Evolutionary conservation across 345 rosid species (phyloP).

Genomic region (Firmiana major): DNA sequence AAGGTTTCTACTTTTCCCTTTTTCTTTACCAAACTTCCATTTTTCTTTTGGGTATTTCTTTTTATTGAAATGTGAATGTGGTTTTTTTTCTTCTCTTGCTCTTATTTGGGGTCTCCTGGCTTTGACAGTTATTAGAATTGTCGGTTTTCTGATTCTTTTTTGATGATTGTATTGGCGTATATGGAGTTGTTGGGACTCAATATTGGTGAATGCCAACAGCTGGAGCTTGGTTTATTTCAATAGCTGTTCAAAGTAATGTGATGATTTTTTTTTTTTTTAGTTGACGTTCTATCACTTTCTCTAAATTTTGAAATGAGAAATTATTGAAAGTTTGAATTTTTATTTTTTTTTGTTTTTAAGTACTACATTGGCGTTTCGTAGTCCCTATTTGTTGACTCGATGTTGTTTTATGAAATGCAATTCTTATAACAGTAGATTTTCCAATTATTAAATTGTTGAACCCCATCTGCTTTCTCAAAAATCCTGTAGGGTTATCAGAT

Average conservation of each 20-base stretch:
- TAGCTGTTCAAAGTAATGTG: neutral
- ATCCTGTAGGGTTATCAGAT: neutral
- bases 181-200: neutral
- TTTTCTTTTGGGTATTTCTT: neutral
- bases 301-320: neutral
- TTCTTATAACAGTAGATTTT: neutral
- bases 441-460: neutral
- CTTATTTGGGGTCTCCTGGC: neutral
- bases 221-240: neutral
- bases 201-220: neutral
- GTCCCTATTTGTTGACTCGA: neutral
- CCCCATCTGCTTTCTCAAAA: neutral
- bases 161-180: neutral
- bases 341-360: neutral
- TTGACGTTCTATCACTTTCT: neutral
- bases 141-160: neutral
- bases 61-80: neutral
- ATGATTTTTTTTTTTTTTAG: neutral
- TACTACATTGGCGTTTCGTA: neutral
- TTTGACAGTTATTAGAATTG: neutral
- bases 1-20: conserved; percentile 35
- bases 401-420: neutral
- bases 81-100: neutral
- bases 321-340: neutral
- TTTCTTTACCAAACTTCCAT: neutral